These are phyloP conservation scores for Cyberlindnera bimundalis DNA, from an alignment of 805 yeast species.

Conservation along the genomic window DNA sequence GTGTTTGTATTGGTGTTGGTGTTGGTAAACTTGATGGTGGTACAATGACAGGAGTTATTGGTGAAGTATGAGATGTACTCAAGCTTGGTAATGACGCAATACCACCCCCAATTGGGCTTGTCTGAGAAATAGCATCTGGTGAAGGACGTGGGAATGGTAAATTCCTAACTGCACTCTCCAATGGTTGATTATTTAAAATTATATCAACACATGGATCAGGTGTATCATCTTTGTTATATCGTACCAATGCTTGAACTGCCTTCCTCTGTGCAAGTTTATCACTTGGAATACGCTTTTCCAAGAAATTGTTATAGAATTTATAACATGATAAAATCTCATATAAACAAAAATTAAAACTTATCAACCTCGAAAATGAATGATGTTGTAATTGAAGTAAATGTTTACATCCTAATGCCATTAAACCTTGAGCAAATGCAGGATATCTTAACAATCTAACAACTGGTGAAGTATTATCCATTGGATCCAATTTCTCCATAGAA, in stretches of 20 bases:
- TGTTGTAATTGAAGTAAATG: conserved; percentile 11
- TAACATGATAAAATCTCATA: conserved; percentile 12
- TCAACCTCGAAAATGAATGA: conserved; percentile 7
- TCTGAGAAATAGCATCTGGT: neutral
- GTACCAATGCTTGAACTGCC: conserved; percentile 4
- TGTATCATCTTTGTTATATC: neutral
- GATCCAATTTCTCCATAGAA: conserved; percentile 18
- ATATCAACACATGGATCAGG: neutral
- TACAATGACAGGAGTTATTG: neutral
- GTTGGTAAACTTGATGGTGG: neutral
- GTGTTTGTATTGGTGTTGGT: neutral
- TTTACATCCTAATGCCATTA: conserved; percentile 15
- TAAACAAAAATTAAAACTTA: conserved; percentile 10
- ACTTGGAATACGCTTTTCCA: conserved; percentile 2
- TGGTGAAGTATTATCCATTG: conserved; percentile 2
- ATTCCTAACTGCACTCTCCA: conserved; percentile 1
- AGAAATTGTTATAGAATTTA: conserved; percentile 11
- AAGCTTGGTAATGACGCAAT: neutral
- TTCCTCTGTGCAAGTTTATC: conserved; percentile 5
- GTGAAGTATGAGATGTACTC: neutral
- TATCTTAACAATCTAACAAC: conserved; percentile 4
- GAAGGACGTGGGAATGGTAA: neutral
- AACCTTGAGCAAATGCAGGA: conserved; percentile 11
- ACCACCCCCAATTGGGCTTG: neutral
- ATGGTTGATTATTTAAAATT: neutral